A percentile compares a stretch with the other conserved stretches of the same genome.
Evolutionary conservation across 2,329 filamentous ascomycete species (phyloP).

Genomic region (Pestalotiopsis sp.): DNA sequence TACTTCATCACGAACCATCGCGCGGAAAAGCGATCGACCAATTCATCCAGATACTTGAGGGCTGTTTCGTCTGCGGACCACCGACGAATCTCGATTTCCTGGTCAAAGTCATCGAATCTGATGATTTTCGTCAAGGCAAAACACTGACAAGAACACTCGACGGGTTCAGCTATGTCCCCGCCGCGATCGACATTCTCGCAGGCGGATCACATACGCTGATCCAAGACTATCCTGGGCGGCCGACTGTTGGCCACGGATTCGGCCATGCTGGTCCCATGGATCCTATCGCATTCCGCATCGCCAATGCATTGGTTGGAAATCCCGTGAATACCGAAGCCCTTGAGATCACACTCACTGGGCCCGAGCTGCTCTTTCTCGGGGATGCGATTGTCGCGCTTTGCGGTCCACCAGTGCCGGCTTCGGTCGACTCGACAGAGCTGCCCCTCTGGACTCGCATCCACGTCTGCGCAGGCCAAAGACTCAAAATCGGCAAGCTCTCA

Average conservation of each 20-base stretch:
- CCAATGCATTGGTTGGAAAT: slow-evolving; percentile 62
- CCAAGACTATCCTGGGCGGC: slow-evolving; percentile 59
- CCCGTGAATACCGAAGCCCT: slow-evolving; percentile 49
- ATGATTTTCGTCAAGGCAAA: slow-evolving; percentile 45
- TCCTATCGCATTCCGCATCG: slow-evolving; percentile 54
- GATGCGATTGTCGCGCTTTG: slow-evolving; percentile 56
- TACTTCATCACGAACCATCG: slow-evolving; percentile 48
- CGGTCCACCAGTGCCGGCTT: slow-evolving; percentile 53
- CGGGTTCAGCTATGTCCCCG: slow-evolving; percentile 47
- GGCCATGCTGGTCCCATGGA: slow-evolving; percentile 64
- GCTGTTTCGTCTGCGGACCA: neutral
- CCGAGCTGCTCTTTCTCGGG: slow-evolving; percentile 55
- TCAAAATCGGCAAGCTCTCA: slow-evolving; percentile 56
- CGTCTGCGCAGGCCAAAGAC: slow-evolving; percentile 42
- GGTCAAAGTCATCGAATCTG: slow-evolving; percentile 24
- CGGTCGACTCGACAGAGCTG: slow-evolving; percentile 46
- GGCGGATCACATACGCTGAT: slow-evolving; percentile 58
- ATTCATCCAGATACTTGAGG: neutral
- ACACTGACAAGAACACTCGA: slow-evolving; percentile 59
- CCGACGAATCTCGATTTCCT: slow-evolving; percentile 5
- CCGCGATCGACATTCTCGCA: slow-evolving; percentile 55
- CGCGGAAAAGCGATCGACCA: neutral
- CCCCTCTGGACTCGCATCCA: slow-evolving; percentile 57
- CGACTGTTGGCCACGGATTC: slow-evolving; percentile 56
- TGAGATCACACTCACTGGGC: slow-evolving; percentile 61